These are phyloP conservation scores for Penicillium brevicompactum DNA, from an alignment of 2,329 filamentous ascomycete species.

Conservation along the genomic window DNA sequence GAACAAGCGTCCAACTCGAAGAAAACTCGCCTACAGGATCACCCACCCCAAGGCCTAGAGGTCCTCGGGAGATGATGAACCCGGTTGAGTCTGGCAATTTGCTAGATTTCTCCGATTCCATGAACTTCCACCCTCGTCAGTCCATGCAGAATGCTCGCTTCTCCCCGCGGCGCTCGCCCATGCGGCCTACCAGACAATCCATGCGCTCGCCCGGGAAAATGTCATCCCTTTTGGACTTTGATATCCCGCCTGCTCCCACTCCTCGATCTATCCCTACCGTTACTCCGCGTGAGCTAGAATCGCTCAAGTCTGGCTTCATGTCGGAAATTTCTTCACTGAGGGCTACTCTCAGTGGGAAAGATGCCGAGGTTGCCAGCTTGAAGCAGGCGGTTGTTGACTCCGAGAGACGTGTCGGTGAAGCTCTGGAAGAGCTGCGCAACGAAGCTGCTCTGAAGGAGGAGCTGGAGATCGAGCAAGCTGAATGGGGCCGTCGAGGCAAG, in stretches of 20 bases:
- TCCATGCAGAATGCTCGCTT: constrained; percentile 42
- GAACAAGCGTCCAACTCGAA: constrained; percentile 34
- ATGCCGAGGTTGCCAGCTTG: constrained; percentile 84
- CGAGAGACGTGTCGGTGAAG: constrained; percentile 86
- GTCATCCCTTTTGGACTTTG: constrained; percentile 80
- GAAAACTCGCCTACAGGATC: constrained; percentile 38
- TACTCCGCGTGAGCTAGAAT: constrained; percentile 88
- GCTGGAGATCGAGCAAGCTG: constrained; percentile 71
- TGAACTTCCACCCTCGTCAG: constrained; percentile 58
- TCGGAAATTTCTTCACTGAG: constrained; percentile 95
- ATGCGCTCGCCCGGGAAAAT: constrained; percentile 49
- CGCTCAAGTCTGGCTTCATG: constrained; percentile 84
- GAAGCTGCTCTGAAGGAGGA: constrained; percentile 71
- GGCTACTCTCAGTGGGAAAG: constrained; percentile 86
- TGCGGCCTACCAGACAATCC: constrained; percentile 40
- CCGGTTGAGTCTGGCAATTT: constrained; percentile 71
- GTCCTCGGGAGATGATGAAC: constrained; percentile 44
- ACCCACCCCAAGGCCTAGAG: constrained; percentile 54
- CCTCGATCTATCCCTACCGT: constrained; percentile 88
- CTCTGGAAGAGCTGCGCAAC: constrained; percentile 79
- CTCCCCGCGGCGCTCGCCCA: constrained; percentile 48
- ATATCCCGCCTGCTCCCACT: constrained; percentile 90
- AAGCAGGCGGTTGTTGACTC: constrained; percentile 88
- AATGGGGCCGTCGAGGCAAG: constrained; percentile 80
- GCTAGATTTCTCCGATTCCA: constrained; percentile 85